Conservation (phyloP, 805 yeast genomes). For the Teunomyces stri region DNA sequence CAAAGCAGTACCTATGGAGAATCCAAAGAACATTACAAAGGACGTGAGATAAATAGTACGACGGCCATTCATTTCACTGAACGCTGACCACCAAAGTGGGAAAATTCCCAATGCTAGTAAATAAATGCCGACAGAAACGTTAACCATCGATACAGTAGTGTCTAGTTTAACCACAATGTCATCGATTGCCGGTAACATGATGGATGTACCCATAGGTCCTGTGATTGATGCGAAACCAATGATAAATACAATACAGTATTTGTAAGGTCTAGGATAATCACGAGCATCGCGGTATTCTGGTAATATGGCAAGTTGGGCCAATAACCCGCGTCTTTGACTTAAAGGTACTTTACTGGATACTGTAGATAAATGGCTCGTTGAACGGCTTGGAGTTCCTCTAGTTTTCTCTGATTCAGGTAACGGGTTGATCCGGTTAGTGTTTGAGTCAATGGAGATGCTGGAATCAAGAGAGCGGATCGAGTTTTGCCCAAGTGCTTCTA, state of each 20-base stretch:
- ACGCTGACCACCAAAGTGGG: conserved; percentile 87
- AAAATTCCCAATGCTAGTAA: conserved; percentile 70
- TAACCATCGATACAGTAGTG: conserved; percentile 60
- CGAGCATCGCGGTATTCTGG: conserved; percentile 78
- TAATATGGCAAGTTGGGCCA: conserved; percentile 48
- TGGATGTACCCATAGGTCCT: conserved; percentile 90
- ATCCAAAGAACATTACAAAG: conserved; percentile 59
- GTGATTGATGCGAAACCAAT: conserved; percentile 73
- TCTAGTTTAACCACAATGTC: conserved; percentile 53
- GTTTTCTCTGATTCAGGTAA: background rate
- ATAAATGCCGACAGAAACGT: conserved; percentile 78
- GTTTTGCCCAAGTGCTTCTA: background rate
- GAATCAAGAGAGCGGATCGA: conserved; percentile 1
- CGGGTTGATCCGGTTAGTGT: conserved; percentile 1
- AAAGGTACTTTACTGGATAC: conserved; percentile 26
- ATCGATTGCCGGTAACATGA: conserved; percentile 74
- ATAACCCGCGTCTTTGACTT: conserved; percentile 55
- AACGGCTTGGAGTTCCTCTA: background rate
- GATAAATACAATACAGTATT: conserved; percentile 55
- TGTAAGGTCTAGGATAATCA: conserved; percentile 50
- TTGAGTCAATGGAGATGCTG: conserved; percentile 2
- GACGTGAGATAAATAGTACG: conserved; percentile 70
- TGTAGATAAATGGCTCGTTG: background rate
- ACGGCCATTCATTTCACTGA: conserved; percentile 74
- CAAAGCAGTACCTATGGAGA: conserved; percentile 70